A percentile compares a stretch with the other conserved stretches of the same genome.
These are phyloP conservation scores for Lepidium aucheri DNA, from an alignment of 345 rosid genomes.

Conservation along the genomic window DNA sequence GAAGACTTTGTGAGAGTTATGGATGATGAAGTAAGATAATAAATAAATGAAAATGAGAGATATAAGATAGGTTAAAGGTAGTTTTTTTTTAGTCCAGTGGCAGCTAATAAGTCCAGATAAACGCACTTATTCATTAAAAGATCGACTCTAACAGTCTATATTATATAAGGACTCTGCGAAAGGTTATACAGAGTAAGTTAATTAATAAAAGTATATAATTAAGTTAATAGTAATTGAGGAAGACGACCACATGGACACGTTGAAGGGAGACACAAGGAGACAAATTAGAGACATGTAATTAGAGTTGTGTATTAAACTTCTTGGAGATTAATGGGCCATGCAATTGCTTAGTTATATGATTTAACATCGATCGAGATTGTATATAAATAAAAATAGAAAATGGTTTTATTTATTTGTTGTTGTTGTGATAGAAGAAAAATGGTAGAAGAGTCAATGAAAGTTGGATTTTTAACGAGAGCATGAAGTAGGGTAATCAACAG, in stretches of 20 bases:
- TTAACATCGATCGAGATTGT: conserved; percentile 8
- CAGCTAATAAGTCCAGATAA: too few relatives aligned
- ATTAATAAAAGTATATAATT: background rate
- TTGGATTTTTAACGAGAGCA: conserved; percentile 14
- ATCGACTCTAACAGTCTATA: too few relatives aligned
- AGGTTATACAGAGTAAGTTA: too few relatives aligned
- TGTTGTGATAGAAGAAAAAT: background rate
- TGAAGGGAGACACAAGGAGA: conserved; percentile 24
- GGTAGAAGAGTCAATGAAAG: conserved; percentile 16
- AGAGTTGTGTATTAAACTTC: conserved; percentile 8
- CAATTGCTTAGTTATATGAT: background rate
- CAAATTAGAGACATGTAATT: conserved; percentile 26
- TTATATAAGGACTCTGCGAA: too few relatives aligned
- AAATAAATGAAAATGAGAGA: background rate
- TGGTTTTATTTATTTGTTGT: too few relatives aligned
- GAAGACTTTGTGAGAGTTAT: too few relatives aligned
- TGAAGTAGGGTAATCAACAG: conserved; percentile 16
- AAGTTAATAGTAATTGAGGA: background rate
- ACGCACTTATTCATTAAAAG: too few relatives aligned
- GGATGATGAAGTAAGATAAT: conserved; percentile 15
- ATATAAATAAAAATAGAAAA: background rate
- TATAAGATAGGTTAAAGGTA: too few relatives aligned
- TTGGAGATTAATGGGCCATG: conserved; percentile 14
- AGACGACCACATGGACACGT: conserved; percentile 32
- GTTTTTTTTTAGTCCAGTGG: too few relatives aligned